Evolutionary conservation across 257 asterid genomes (phyloP).

Genomic region (Nicotiana benthamiana): DNA sequence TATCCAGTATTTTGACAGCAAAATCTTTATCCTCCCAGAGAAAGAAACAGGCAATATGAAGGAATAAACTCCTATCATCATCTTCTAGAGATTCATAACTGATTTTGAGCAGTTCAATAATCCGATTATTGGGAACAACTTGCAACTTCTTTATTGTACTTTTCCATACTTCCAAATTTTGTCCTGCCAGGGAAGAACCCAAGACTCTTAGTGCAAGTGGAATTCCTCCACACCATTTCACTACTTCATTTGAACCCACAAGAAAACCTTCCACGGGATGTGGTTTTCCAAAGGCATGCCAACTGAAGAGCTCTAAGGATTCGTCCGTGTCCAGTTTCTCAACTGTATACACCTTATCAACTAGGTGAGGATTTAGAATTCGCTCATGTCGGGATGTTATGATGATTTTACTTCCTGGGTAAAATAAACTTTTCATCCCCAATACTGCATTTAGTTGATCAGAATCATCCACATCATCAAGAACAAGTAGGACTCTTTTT

Average conservation of each 20-base stretch:
- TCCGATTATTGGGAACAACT: slow-evolving; percentile 3
- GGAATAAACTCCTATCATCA: slow-evolving; percentile 6
- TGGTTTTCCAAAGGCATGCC: not conserved
- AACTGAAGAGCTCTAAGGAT: slow-evolving; percentile 5
- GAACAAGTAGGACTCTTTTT: slow-evolving; percentile 18
- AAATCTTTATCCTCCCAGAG: not conserved
- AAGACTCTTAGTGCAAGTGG: slow-evolving; percentile 10
- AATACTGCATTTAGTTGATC: slow-evolving; percentile 14
- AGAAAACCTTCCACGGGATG: not conserved
- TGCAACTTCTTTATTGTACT: not conserved
- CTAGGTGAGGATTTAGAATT: not conserved
- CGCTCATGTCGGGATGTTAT: not conserved
- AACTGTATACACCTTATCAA: not conserved
- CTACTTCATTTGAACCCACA: not conserved
- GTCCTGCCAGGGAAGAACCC: slow-evolving; percentile 9
- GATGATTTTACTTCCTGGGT: slow-evolving; percentile 11
- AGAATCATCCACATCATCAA: slow-evolving; percentile 20
- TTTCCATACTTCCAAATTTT: not conserved
- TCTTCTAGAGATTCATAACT: slow-evolving; percentile 4
- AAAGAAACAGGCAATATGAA: slow-evolving; percentile 8
- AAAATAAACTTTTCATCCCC: slow-evolving; percentile 11
- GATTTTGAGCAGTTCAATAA: slow-evolving; percentile 5
- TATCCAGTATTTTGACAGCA: not conserved
- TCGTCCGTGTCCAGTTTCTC: not conserved
- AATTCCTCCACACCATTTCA: not conserved